Base-by-base conservation (phyloP, 306 rosid species). In the Carpinus viminea region DNA sequence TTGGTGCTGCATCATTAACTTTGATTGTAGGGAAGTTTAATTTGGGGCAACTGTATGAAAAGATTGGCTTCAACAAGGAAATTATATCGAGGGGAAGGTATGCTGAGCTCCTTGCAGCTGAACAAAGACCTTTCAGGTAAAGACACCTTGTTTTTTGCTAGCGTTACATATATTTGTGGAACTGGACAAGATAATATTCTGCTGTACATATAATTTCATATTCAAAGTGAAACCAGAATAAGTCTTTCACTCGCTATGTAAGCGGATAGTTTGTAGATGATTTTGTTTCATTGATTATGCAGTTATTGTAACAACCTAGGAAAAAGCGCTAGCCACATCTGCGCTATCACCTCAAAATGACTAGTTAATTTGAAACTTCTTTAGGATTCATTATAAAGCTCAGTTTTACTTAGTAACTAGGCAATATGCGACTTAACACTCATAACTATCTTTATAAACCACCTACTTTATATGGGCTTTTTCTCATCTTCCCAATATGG, bases 51-150 rank as follows among this genome's bases (percentile, higher is more conserved):
- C 90, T 95, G 59, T 95, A 92, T 84, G 98, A 92, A 91, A 95
- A 86, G 93, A 91, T 95, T 86, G 98, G 98, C 66, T 92, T 92
- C 86, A 92, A 91, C 87, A 95, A 92, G 81, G 97, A 95, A 88
- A 85, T 91, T 75, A 85, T 95, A 82, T 95, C 98, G 34, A 87
- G 90, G 87, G 98, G 98, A 86, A 92, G 83, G 85, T 95, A 84
- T 85, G 91, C 97, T 18, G 98, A 95, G 88, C 87, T 92, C 78
- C 84, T 80, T 83, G 95, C 95, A n/a, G 97, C 97, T 57, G 98
- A 95, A 74, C 91, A 95, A 38, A 94, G 98, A 55, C 80, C 98
- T 79, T 91, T 95, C 61, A 91, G 93, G 98, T 92, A 88, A 80
- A 7, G 36, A 57, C 26, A 24, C 48, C 73, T 70, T 9, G 59